Base-by-base conservation (phyloP, 2,329 filamentous ascomycete genomes). In the Xylaria hypoxylon region DNA sequence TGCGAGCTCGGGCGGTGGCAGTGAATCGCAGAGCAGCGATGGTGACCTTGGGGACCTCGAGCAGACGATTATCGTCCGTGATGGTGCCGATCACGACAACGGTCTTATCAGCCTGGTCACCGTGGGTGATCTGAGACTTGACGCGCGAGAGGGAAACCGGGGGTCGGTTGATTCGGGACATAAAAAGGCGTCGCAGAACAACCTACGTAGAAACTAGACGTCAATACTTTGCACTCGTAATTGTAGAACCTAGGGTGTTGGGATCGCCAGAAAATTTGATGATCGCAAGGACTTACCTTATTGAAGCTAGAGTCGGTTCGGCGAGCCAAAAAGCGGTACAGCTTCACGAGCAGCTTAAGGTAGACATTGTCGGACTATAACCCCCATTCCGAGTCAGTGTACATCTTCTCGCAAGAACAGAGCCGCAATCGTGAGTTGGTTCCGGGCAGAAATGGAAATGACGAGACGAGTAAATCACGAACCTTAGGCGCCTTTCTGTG, bases 241-340 rank as follows among this genome's bases (percentile, higher is more conserved):
- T 19, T 15, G 19, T 13, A 3, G n/a, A 13, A 26, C 6, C 11
- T 26, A 17, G 33, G 15, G 22, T n/a, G 15, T 55, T 13, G 22
- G 33, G 13, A 44, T 50, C 51, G 28, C 17, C 1, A 2, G 19
- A 7, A 13, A 33, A 38, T n/a, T 13, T 44, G 8, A 24, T 45
- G 17, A n/a, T n/a, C n/a, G 24, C 52, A 15, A 59, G 4, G n/a
- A 53, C 67, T 40, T 62, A 69, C 67, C 89, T 97, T 96, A 92
- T 99, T 99, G 92, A 99, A 99, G 86, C 89, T 89, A 74, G 93
- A 89, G 83, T 98, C 96, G 81, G 96, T 99, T 81, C 96, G 94
- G 85, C 94, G 65, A 93, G 93, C 90, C 83, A 97, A 86, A 89
- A 97, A 97, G 87, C 93, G 92, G 89, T 97, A 97, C 62, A 97